These are phyloP conservation scores for Boechera retrofracta DNA, from an alignment of 345 rosid genomes.

Conservation along the genomic window DNA sequence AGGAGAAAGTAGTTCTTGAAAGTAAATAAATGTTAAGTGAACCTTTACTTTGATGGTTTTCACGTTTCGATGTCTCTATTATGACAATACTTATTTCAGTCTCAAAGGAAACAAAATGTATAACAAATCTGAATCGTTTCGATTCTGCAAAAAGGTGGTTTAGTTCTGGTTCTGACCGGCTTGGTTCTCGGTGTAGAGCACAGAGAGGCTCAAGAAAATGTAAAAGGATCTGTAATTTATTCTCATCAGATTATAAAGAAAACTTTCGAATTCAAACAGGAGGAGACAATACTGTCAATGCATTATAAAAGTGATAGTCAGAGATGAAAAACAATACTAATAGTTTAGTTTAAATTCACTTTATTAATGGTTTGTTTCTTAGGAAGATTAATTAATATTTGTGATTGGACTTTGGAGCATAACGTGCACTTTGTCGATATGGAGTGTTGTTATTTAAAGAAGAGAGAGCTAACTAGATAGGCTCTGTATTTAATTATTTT, in stretches of 20 bases:
- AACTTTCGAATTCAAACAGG: slow-evolving; percentile 20
- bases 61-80: background rate
- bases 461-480: background rate
- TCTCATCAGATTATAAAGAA: background rate
- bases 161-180: slow-evolving; percentile 14
- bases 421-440: slow-evolving; percentile 36
- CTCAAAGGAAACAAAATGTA: slow-evolving; percentile 18
- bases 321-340: background rate
- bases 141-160: slow-evolving; percentile 9
- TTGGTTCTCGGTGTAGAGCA: slow-evolving; percentile 4
- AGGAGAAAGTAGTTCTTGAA: slow-evolving; percentile 34
- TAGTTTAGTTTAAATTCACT: background rate
- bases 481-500: slow-evolving; percentile 26
- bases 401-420: slow-evolving; percentile 15
- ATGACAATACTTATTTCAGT: background rate
- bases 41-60: background rate
- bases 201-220: slow-evolving; percentile 4
- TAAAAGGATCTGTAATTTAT: background rate
- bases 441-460: background rate
- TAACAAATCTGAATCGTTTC: background rate
- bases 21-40: background rate
- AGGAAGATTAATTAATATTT: slow-evolving; percentile 8
- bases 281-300: slow-evolving; percentile 38
- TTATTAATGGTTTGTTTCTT: background rate
- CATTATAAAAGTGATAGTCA: slow-evolving; percentile 9